A percentile compares a stretch with the other conserved stretches of the same genome.
Evolutionary conservation across 768 basidiomycete genomes (phyloP).

Genomic region (Chiua virens): DNA sequence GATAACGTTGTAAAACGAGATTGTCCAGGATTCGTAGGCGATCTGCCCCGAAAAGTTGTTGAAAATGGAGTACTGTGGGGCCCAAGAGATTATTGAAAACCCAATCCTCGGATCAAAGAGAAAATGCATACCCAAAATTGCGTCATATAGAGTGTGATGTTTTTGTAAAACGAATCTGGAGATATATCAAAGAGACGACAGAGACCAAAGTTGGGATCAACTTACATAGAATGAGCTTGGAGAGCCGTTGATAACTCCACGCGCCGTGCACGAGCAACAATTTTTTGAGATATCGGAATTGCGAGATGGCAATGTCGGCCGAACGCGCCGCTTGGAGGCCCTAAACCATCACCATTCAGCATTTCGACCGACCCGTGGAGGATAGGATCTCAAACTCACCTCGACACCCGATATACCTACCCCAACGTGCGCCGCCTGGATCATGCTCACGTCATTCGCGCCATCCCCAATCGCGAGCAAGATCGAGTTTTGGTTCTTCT

Average conservation of each 20-base stretch:
- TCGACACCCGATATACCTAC: constrained; percentile 98
- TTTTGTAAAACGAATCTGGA: constrained; percentile 97
- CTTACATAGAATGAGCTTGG: constrained; percentile 94
- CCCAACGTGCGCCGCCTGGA: constrained; percentile 97
- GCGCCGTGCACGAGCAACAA: constrained; percentile 94
- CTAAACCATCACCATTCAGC: constrained; percentile 34
- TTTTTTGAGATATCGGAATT: constrained; percentile 95
- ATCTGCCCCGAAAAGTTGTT: constrained; percentile 99
- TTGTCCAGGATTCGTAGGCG: constrained; percentile 97
- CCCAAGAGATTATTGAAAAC: too few species aligned
- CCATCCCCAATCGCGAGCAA: constrained; percentile 97
- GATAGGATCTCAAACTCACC: constrained; percentile 43
- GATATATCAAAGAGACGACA: not conserved
- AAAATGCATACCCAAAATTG: too few species aligned
- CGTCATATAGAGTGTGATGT: constrained; percentile 97
- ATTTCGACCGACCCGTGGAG: too few species aligned
- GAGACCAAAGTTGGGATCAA: constrained; percentile 8
- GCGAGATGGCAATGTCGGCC: constrained; percentile 96
- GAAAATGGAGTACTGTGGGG: constrained; percentile 96
- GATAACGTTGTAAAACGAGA: too few species aligned
- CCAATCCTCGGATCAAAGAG: too few species aligned
- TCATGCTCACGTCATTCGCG: constrained; percentile 99
- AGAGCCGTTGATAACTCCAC: constrained; percentile 96
- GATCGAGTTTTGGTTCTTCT: constrained; percentile 92
- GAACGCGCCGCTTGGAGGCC: constrained; percentile 98